Base-by-base conservation (phyloP, 768 basidiomycete species). In the Strobilomyces dryophilus region DNA sequence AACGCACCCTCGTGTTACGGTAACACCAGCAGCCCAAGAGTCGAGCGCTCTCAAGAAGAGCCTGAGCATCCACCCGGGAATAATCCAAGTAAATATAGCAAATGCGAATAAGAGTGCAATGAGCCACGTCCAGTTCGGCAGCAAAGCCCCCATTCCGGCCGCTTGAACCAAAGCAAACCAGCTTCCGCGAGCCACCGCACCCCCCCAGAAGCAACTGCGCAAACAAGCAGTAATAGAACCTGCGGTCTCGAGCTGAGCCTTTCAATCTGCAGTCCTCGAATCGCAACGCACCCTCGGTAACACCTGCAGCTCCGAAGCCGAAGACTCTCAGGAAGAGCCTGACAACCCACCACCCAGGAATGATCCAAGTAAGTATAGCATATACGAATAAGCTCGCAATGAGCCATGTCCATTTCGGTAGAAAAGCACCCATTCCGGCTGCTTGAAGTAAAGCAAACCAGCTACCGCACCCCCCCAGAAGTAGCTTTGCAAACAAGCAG, bases 181-280 rank as follows among this genome's bases (percentile, higher is more conserved):
- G 9, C 44, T 45, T 20, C 44, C 44, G 14, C 29, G 5, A 6
- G 9, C 18, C n/a, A 45, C 44, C 10, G 26, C 27, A 11, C 27
- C 27, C 15, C 27, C 27, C 43, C 43, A 44, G n/a, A 44, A 11
- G 10, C 4, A 5, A 29, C 43, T 29, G 4, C 29, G 43, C 27
- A n/a, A 8, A 17, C 15, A 29, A n/a, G 43, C 27, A 5, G 43
- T 27, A 29, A 11, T 6, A 1, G 27, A 44, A n/a, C 43, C 43
- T 44, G 10, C 8, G 10, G 29, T 31, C 5, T n/a, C n/a, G 8
- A 31, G 9, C 4, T 44, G 27, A 44, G 27, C 20, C n/a, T 27
- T 10, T 34, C 10, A 3, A 34, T 34, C 32, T 34, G 9, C 15
- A n/a, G 98, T 45, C 6, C 5, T 11, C 8, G n/a, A 11, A 12